Base-by-base conservation (phyloP, 1,284 basidiomycete genomes). In the Pyrrhoderma lamaoense region DNA sequence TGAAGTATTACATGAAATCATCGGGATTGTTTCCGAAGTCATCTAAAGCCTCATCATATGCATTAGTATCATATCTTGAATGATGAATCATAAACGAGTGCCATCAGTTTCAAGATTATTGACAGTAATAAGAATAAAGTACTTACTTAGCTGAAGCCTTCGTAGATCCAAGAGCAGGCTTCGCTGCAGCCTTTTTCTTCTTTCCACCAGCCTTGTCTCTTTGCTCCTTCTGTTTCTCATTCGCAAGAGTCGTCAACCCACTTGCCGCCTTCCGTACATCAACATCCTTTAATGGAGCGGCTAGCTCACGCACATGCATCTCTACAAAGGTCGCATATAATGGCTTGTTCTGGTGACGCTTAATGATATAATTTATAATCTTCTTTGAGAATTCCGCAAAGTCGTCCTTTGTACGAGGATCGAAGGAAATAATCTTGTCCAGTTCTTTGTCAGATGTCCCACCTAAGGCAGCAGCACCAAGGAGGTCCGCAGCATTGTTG, bases 221-320 rank as follows among this genome's bases (percentile, higher is more conserved):
- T 64, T 85, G 80, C 65, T 92, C 90, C 67, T 82, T 89, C 71
- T 93, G 90, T 71, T 97, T 97, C 71, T 93, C 91, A 64, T 94
- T 95, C 46, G 91, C 87, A 9, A 96, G 72, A 1, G 89, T 84
- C 16, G 88, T 90, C 49, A 97, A 70, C 13, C 73, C 79, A 49
- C 81, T 87, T 2, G 90, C 89, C 1, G 80, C 86, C 65, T 94
- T 94, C 57, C 91, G 79, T 31, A 92, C 84, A 62, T 97, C 93
- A 47, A 92, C 82, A 57, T 94, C 92, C 56, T 83, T 85, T 48
- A 96, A 74, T 11, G 87, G 80, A 55, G 72, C 68, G 2, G 85
- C 82, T 16, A 94, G 68, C 52, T 82, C 80, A 53, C 85, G 82
- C 16, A 80, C 80, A 59, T 92, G 82, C 60, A 86, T 76, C 62